Conservation (phyloP, 2,329 filamentous ascomycete genomes). For the Aureobasidium uvarum region DNA sequence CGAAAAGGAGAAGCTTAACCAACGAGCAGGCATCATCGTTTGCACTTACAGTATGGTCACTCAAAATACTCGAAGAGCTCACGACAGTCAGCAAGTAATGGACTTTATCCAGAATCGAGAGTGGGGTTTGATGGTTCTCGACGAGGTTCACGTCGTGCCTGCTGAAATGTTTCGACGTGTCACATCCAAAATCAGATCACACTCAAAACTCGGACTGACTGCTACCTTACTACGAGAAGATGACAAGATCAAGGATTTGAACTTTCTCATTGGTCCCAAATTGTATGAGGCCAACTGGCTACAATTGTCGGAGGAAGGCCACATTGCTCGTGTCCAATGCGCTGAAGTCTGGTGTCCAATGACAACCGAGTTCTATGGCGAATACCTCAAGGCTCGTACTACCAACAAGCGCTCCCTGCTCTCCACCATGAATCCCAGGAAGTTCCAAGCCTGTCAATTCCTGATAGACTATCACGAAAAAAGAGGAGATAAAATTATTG, state of each 20-base stretch:
- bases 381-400: conserved; percentile 72
- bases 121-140: conserved; percentile 96
- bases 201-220: conserved; percentile 91
- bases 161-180: conserved; percentile 96
- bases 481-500: conserved; percentile 94
- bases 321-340: conserved; percentile 96
- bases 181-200: conserved; percentile 87
- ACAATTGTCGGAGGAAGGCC: conserved; percentile 93
- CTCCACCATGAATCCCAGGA: conserved; percentile 96
- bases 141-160: conserved; percentile 97
- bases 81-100: conserved; percentile 98
- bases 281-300: conserved; percentile 99
- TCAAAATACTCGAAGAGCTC: conserved; percentile 77
- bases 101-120: conserved; percentile 83
- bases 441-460: conserved; percentile 96
- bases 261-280: conserved; percentile 96
- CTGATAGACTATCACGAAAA: conserved; percentile 97
- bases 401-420: conserved; percentile 67
- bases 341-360: conserved; percentile 99
- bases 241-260: conserved; percentile 96
- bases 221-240: conserved; percentile 94
- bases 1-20: conserved; percentile 79
- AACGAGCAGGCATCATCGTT: conserved; percentile 93
- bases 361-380: conserved; percentile 96
- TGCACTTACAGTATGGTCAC: conserved; percentile 99